Evolutionary conservation across 805 yeast genomes (phyloP).

Genomic region (Candida chauliodis): DNA sequence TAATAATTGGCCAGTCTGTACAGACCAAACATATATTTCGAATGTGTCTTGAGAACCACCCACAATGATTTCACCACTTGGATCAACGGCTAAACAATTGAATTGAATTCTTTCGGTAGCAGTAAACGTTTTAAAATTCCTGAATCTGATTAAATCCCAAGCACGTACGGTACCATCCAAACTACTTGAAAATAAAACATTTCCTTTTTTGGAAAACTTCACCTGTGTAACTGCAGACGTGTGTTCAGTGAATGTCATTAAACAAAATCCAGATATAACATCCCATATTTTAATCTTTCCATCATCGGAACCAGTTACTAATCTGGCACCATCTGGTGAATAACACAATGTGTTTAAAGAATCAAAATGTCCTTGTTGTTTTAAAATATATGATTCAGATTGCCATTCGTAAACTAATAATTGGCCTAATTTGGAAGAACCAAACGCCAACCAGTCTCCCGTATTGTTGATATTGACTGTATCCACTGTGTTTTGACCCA

Average conservation of each 20-base stretch:
- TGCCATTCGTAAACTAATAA: constrained; percentile 98
- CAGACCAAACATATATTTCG: constrained; percentile 95
- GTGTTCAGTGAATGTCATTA: constrained; percentile 90
- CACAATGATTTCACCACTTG: constrained; percentile 93
- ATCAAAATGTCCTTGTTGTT: constrained; percentile 97
- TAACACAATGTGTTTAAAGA: constrained; percentile 78
- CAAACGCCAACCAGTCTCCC: constrained; percentile 98
- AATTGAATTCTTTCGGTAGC: constrained; percentile 87
- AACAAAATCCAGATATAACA: constrained; percentile 83
- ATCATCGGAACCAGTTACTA: constrained; percentile 94
- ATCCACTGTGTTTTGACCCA: constrained; percentile 88
- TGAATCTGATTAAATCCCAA: constrained; percentile 89
- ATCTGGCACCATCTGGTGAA: constrained; percentile 90
- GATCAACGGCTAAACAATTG: constrained; percentile 87
- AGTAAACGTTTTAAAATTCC: constrained; percentile 93
- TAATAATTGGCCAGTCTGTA: constrained; percentile 87
- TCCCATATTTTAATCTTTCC: constrained; percentile 98
- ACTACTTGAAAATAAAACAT: constrained; percentile 86
- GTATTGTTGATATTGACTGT: constrained; percentile 73
- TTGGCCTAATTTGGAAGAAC: constrained; percentile 89
- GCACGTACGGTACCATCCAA: constrained; percentile 97
- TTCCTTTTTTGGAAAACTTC: constrained; percentile 83
- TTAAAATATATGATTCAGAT: constrained; percentile 88
- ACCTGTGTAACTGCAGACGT: constrained; percentile 84
- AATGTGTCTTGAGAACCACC: constrained; percentile 91